Percentiles rank a stretch among this genome's conserved stretches.
Conservation (phyloP, 1,284 basidiomycete genomes). For the Trametes polyzona region DNA sequence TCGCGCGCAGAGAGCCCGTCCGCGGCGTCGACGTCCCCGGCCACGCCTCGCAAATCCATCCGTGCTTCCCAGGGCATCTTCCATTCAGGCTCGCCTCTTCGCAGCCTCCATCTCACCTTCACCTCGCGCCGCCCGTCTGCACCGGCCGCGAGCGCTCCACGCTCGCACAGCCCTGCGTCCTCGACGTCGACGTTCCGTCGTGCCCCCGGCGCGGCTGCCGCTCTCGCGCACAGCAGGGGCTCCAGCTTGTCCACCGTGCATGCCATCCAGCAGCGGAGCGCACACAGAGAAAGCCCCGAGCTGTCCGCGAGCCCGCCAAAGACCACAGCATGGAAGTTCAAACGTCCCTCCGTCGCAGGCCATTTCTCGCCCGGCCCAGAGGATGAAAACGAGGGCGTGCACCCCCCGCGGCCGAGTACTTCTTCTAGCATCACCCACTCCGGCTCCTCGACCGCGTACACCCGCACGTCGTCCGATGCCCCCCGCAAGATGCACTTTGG, state of each 20-base stretch:
- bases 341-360: slow-evolving; percentile 63
- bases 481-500: slow-evolving; percentile 52
- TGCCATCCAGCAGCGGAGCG: slow-evolving; percentile 22
- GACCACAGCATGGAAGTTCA: slow-evolving; percentile 42
- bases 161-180: slow-evolving; percentile 27
- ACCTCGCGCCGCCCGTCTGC: slow-evolving; percentile 44
- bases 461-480: slow-evolving; percentile 45
- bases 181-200: slow-evolving; percentile 29
- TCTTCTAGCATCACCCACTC: slow-evolving; percentile 65
- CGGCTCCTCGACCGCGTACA: slow-evolving; percentile 43
- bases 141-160: slow-evolving; percentile 35
- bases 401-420: slow-evolving; percentile 64
- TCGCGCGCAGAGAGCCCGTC: slow-evolving; percentile 31
- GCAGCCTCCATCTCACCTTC: slow-evolving; percentile 56
- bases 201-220: slow-evolving; percentile 4
- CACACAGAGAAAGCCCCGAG: slow-evolving; percentile 25
- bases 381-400: slow-evolving; percentile 26
- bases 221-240: slow-evolving; percentile 24
- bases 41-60: slow-evolving; percentile 38
- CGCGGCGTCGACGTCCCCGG: slow-evolving; percentile 44
- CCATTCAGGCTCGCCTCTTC: slow-evolving; percentile 55
- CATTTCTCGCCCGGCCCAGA: slow-evolving; percentile 52
- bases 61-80: slow-evolving; percentile 39
- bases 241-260: slow-evolving; percentile 29
- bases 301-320: slow-evolving; percentile 26